phyloP scores from a whole-genome alignment of 2,329 filamentous ascomycete genomes.

The Elsinoe batatas region DNA sequence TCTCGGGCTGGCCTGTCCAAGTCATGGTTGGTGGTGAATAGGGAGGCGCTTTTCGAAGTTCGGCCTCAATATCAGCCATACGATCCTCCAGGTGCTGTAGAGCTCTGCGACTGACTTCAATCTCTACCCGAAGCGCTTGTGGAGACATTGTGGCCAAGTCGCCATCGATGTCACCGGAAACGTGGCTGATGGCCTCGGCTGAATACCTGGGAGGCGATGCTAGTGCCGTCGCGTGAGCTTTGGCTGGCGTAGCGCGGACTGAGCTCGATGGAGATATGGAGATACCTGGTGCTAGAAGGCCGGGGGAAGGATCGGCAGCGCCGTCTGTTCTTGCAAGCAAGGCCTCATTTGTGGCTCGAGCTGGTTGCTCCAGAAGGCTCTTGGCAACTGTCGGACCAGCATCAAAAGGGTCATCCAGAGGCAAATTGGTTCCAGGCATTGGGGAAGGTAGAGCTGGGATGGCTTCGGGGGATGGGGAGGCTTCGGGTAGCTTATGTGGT shows the following conservation, averaged over 20 bases:
- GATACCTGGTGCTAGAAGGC: too few relatives aligned
- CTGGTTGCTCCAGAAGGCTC: neutral
- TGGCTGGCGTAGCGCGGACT: too few relatives aligned
- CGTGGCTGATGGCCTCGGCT: too few relatives aligned
- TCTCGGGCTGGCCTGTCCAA: too few relatives aligned
- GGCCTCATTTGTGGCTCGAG: neutral
- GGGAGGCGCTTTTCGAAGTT: neutral
- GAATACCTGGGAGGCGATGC: too few relatives aligned
- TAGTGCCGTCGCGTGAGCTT: too few relatives aligned
- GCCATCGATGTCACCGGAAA: too few relatives aligned
- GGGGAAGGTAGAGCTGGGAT: conserved; percentile 3
- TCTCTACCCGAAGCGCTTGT: neutral
- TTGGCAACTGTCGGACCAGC: neutral
- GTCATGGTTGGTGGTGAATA: neutral
- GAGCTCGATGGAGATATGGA: too few relatives aligned
- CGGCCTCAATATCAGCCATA: conserved; percentile 7
- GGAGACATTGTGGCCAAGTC: neutral
- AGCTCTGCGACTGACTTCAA: conserved; percentile 7
- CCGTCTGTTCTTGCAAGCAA: too few relatives aligned
- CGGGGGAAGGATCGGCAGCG: too few relatives aligned
- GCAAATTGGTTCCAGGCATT: conserved; percentile 14
- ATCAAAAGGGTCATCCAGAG: conserved; percentile 13
- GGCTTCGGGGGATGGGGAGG: neutral
- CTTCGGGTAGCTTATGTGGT: neutral
- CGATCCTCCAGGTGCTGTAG: conserved; percentile 1